Percentiles rank a stretch among this genome's conserved stretches.
These are phyloP conservation scores for Aethionema arabicum DNA, from an alignment of 345 rosid species.

Conservation along the genomic window DNA sequence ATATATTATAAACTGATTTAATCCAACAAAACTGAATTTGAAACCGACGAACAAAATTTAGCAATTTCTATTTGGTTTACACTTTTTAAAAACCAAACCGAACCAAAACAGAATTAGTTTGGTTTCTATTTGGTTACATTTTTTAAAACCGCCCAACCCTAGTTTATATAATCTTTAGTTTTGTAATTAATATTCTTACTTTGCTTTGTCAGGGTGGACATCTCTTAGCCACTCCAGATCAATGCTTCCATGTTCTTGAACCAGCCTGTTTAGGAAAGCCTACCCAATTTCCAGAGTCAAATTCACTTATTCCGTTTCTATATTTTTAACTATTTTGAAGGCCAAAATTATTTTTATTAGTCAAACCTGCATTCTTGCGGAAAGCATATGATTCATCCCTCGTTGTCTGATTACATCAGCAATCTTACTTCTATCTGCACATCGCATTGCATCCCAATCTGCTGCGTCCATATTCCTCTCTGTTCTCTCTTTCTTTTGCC, in stretches of 20 bases:
- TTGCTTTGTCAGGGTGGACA: constrained; percentile 78
- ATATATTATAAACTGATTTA: too few relatives aligned
- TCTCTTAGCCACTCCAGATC: constrained; percentile 93
- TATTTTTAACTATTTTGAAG: constrained; percentile 3
- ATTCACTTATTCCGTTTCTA: constrained; percentile 11
- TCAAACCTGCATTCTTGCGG: constrained; percentile 72
- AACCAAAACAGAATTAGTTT: too few relatives aligned
- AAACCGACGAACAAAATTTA: too few relatives aligned
- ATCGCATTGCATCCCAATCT: constrained; percentile 82
- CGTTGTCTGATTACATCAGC: constrained; percentile 62
- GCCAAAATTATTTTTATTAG: background rate
- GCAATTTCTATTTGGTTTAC: too few relatives aligned
- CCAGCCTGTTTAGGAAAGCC: constrained; percentile 77
- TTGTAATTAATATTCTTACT: constrained; percentile 48
- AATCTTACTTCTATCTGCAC: constrained; percentile 51
- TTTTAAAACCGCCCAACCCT: too few relatives aligned
- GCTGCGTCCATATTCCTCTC: constrained; percentile 59
- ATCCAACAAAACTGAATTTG: too few relatives aligned
- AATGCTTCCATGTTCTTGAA: constrained; percentile 62
- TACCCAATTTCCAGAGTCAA: constrained; percentile 37
- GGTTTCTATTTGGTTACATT: too few relatives aligned
- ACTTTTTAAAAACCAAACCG: too few relatives aligned
- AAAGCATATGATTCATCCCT: constrained; percentile 78
- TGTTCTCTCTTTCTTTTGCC: constrained; percentile 49
- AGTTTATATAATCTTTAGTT: background rate